phyloP scores from a whole-genome alignment of 768 basidiomycete species.

The Phlebiopsis gigantea region DNA sequence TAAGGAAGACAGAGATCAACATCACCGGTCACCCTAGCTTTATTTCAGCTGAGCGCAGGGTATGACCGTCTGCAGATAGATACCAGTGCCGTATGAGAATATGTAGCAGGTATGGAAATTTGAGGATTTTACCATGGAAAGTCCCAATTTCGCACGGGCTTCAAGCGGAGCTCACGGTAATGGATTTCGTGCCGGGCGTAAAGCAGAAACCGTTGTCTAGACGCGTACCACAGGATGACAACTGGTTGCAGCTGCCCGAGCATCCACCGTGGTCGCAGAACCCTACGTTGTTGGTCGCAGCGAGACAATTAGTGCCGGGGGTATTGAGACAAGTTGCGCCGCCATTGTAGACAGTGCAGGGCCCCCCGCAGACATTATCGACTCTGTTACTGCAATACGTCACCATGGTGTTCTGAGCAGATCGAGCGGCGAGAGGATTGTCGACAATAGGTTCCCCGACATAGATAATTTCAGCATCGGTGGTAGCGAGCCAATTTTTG shows the following conservation, averaged over 20 bases:
- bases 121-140: no score
- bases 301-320: slow-evolving; percentile 28
- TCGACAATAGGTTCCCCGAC: slow-evolving; percentile 14
- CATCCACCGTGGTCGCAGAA: slow-evolving; percentile 26
- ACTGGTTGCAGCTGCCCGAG: slow-evolving; percentile 21
- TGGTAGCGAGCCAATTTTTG: slow-evolving; percentile 16
- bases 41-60: no score
- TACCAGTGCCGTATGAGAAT: no score
- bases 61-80: no score
- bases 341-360: slow-evolving; percentile 30
- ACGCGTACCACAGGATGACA: slow-evolving; percentile 20
- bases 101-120: no score
- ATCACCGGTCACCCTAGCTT: no score
- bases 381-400: slow-evolving; percentile 24
- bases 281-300: slow-evolving; percentile 25
- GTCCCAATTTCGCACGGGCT: no score
- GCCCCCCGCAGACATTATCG: slow-evolving; percentile 24
- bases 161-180: slow-evolving; percentile 10
- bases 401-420: slow-evolving; percentile 21
- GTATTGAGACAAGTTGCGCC: slow-evolving; percentile 24
- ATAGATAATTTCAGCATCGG: slow-evolving; percentile 20
- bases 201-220: slow-evolving; percentile 26
- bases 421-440: slow-evolving; percentile 13
- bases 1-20: no score
- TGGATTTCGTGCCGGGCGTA: slow-evolving; percentile 28